Evolutionary conservation across 192 early-diverging fungal genomes (phyloP).

Genomic region (Umbelopsis isabellina): DNA sequence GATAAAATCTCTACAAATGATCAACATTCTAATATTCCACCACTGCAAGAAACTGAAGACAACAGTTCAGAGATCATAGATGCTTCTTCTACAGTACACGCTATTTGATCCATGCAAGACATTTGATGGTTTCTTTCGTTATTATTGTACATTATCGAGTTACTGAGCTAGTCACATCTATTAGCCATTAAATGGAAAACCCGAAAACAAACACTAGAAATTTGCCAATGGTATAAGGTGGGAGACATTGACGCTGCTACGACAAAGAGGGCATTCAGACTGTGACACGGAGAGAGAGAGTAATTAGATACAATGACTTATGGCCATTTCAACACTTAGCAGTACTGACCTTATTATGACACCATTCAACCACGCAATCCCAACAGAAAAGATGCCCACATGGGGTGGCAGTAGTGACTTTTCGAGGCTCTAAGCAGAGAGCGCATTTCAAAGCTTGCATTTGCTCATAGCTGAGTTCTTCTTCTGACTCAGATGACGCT

Average conservation of each 20-base stretch:
- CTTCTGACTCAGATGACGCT: neutral
- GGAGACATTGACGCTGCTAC: constrained; percentile 75
- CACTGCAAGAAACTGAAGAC: neutral
- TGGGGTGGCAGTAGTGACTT: constrained; percentile 78
- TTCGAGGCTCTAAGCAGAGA: constrained; percentile 81
- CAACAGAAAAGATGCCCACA: constrained; percentile 98
- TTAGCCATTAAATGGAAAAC: neutral
- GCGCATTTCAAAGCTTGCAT: constrained; percentile 74
- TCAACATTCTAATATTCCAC: neutral
- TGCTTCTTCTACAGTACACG: constrained; percentile 9
- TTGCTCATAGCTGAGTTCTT: constrained; percentile 35
- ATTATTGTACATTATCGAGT: constrained; percentile 20
- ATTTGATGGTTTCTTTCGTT: neutral
- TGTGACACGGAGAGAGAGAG: constrained; percentile 33
- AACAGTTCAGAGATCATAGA: constrained; percentile 10
- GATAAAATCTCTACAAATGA: neutral
- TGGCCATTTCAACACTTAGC: neutral
- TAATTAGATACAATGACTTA: constrained; percentile 22
- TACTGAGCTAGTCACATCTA: neutral
- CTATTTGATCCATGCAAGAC: constrained; percentile 12
- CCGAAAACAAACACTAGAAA: constrained; percentile 31
- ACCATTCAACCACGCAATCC: constrained; percentile 93
- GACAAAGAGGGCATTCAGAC: constrained; percentile 93
- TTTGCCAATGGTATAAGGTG: constrained; percentile 80
- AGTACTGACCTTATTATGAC: constrained; percentile 74